Conservation (phyloP, 1,139 yeast species). For the Candida tetrigidarum region DNA sequence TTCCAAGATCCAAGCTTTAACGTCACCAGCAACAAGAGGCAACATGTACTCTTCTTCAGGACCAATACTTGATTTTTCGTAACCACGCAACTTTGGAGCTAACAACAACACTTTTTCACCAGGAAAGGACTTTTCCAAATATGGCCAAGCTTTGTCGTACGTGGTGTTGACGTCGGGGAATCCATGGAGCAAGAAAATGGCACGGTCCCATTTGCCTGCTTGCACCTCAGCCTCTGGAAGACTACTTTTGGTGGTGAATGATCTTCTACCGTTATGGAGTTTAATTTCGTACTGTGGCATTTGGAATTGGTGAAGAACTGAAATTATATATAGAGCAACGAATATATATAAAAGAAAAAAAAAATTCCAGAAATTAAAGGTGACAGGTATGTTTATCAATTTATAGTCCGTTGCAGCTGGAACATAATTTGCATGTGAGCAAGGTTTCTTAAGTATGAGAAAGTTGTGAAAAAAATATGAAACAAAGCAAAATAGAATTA, state of each 20-base stretch:
- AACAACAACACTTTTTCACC: conserved; percentile 29
- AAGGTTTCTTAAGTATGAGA: background rate
- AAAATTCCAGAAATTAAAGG: no score
- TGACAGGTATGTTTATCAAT: background rate
- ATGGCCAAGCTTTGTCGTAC: conserved; percentile 31
- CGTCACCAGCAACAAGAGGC: conserved; percentile 39
- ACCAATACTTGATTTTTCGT: conserved; percentile 41
- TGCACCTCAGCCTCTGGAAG: conserved; percentile 22
- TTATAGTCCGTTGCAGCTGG: background rate
- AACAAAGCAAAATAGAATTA: background rate
- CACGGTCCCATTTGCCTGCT: conserved; percentile 25
- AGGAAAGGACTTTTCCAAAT: conserved; percentile 23
- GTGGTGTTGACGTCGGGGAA: conserved; percentile 46
- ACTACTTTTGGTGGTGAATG: conserved; percentile 33
- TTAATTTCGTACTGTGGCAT: conserved; percentile 17
- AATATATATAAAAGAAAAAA: background rate
- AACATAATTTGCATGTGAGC: background rate
- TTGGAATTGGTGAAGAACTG: background rate
- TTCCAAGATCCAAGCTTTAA: conserved; percentile 36
- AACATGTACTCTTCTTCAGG: conserved; percentile 29
- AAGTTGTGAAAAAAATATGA: no score
- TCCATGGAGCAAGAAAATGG: conserved; percentile 43
- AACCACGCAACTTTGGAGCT: conserved; percentile 48
- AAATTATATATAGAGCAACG: no score
- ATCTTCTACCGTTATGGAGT: conserved; percentile 27